Evolutionary conservation across 164 flowering plant species (phyloP).

Genomic region (Houttuynia cordata): DNA sequence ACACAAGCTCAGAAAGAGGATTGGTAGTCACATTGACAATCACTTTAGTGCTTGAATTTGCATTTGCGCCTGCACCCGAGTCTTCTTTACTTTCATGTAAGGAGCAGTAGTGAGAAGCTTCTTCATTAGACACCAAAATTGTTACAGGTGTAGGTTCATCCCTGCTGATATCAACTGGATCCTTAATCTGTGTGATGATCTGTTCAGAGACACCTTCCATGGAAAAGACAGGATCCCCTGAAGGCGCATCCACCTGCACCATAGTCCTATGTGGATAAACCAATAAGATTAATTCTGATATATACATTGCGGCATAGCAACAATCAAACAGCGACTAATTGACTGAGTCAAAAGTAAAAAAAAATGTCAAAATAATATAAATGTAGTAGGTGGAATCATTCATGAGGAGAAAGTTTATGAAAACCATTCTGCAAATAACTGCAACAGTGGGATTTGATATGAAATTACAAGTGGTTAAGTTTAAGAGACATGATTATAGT

Average conservation of each 20-base stretch:
- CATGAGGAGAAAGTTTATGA: too few relatives aligned
- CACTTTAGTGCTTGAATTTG: conserved; percentile 38
- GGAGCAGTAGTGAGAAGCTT: conserved; percentile 14
- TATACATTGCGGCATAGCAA: too few relatives aligned
- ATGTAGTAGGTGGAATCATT: too few relatives aligned
- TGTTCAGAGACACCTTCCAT: conserved; percentile 17
- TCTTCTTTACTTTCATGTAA: conserved; percentile 14
- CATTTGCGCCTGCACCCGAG: conserved; percentile 90
- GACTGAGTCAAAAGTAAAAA: too few relatives aligned
- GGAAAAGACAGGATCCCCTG: conserved; percentile 10
- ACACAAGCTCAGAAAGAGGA: conserved; percentile 63
- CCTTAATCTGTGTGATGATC: conserved; percentile 18
- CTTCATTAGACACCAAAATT: conserved; percentile 24
- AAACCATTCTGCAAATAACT: too few relatives aligned
- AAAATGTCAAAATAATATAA: too few relatives aligned
- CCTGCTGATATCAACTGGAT: conserved; percentile 17
- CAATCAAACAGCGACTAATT: too few relatives aligned
- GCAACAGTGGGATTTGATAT: too few relatives aligned
- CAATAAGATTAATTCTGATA: too few relatives aligned
- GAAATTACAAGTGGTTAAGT: too few relatives aligned
- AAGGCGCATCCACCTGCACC: conserved; percentile 8
- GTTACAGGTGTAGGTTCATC: conserved; percentile 13
- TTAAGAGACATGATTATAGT: too few relatives aligned
- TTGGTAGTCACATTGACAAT: conserved; percentile 24
- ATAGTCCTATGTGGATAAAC: background rate